Conservation (phyloP, 2,329 filamentous ascomycete species). For the Microcera coccophila region DNA sequence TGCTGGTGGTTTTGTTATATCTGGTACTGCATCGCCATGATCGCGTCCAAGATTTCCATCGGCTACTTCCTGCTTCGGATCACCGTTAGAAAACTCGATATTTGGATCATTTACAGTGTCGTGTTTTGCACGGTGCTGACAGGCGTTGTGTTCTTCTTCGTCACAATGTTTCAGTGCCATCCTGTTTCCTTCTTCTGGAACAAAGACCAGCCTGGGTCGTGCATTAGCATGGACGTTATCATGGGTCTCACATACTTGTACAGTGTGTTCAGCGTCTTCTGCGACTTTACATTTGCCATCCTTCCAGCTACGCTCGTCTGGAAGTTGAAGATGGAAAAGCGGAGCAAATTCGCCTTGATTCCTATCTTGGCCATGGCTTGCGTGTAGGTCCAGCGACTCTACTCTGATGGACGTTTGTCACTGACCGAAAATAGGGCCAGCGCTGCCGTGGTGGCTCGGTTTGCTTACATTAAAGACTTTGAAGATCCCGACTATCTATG, state of each 20-base stretch:
- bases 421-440: conserved; percentile 35
- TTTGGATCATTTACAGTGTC: conserved; percentile 35
- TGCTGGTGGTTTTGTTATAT: conserved; percentile 39
- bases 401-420: not conserved
- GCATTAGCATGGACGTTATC: conserved; percentile 42
- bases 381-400: conserved; percentile 31
- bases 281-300: conserved; percentile 50
- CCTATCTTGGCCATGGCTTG: conserved; percentile 55
- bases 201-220: conserved; percentile 31
- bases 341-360: conserved; percentile 49
- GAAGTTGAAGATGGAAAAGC: conserved; percentile 50
- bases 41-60: conserved; percentile 41
- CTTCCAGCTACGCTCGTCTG: conserved; percentile 53
- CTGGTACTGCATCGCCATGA: conserved; percentile 35
- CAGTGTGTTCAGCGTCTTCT: conserved; percentile 46
- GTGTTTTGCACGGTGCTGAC: conserved; percentile 35
- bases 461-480: conserved; percentile 37
- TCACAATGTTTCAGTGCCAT: conserved; percentile 38
- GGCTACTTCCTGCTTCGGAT: conserved; percentile 42
- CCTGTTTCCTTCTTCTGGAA: conserved; percentile 42
- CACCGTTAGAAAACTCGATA: conserved; percentile 31
- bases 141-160: conserved; percentile 40
- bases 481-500: conserved; percentile 42
- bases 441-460: conserved; percentile 40
- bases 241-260: conserved; percentile 51